Conservation (phyloP, 495 filamentous ascomycete species). For the Hypoxylon fragiforme region DNA sequence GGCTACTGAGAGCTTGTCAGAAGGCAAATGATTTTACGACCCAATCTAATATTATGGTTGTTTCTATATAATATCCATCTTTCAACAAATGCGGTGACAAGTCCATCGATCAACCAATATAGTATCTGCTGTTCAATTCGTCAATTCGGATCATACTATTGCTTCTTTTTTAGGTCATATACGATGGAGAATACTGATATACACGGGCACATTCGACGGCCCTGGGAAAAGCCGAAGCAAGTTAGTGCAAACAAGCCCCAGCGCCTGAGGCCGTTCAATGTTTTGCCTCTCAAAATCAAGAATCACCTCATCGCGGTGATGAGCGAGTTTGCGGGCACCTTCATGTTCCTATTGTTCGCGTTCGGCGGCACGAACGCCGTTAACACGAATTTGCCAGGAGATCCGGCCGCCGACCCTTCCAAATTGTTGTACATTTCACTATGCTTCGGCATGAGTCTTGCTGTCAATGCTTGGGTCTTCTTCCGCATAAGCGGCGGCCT, state of each 20-base stretch:
- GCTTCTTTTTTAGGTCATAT: background rate
- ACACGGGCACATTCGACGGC: conserved; percentile 13
- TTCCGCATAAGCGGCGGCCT: conserved; percentile 78
- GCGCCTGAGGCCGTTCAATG: background rate
- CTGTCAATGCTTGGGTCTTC: conserved; percentile 85
- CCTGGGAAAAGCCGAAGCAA: background rate
- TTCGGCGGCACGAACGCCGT: conserved; percentile 79
- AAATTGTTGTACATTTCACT: conserved; percentile 70
- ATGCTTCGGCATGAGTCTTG: conserved; percentile 73
- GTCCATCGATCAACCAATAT: too few relatives aligned
- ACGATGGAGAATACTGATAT: conserved; percentile 20
- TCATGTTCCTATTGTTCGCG: conserved; percentile 80
- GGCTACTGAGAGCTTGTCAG: background rate
- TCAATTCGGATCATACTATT: too few relatives aligned
- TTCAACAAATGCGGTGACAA: background rate
- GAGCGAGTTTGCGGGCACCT: conserved; percentile 80
- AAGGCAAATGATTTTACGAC: too few relatives aligned
- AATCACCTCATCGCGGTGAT: conserved; percentile 61
- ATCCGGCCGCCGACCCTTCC: conserved; percentile 40
- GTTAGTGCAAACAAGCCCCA: background rate
- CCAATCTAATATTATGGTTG: background rate
- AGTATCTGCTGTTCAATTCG: too few relatives aligned
- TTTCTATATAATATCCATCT: background rate
- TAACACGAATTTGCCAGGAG: conserved; percentile 48
- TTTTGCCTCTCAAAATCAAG: conserved; percentile 20